A percentile compares a stretch with the other conserved stretches of the same genome.
phyloP scores from a whole-genome alignment of 768 basidiomycete species.

The Lentinus brumalis region DNA sequence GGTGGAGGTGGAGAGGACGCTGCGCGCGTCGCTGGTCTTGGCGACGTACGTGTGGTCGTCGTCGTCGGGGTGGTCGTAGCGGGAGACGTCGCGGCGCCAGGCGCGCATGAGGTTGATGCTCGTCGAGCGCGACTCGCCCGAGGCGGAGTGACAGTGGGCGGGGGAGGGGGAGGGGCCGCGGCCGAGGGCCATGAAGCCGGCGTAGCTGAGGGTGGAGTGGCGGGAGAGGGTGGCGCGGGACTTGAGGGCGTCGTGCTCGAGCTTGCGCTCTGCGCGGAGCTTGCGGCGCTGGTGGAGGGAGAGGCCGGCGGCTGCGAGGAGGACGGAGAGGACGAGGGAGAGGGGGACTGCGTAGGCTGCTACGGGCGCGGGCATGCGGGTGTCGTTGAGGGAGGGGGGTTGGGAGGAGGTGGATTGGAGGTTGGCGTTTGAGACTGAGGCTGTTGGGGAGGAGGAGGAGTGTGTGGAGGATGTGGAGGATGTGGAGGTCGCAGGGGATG shows the following conservation, averaged over 20 bases:
- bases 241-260: slow-evolving; percentile 7
- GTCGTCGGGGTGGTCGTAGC: background rate
- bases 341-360: slow-evolving; percentile 39
- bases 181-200: slow-evolving; percentile 15
- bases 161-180: background rate
- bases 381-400: slow-evolving; percentile 23
- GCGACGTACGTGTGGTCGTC: slow-evolving; percentile 4
- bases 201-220: slow-evolving; percentile 14
- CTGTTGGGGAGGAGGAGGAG: slow-evolving; percentile 2
- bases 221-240: slow-evolving; percentile 17
- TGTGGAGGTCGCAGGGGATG: background rate
- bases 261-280: slow-evolving; percentile 26
- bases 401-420: background rate
- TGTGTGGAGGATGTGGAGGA: background rate
- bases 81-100: slow-evolving; percentile 15
- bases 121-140: slow-evolving; percentile 12
- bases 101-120: slow-evolving; percentile 19
- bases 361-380: slow-evolving; percentile 27
- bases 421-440: slow-evolving; percentile 1
- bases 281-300: slow-evolving; percentile 30
- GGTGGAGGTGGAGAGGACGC: slow-evolving; percentile 5
- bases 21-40: slow-evolving; percentile 7
- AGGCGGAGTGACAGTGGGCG: too few species aligned
- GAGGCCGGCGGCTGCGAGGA: slow-evolving; percentile 30
- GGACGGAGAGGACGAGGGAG: slow-evolving; percentile 31